Evolutionary conservation across 2,329 filamentous ascomycete species (phyloP).

Genomic region (Drechslera avenae): DNA sequence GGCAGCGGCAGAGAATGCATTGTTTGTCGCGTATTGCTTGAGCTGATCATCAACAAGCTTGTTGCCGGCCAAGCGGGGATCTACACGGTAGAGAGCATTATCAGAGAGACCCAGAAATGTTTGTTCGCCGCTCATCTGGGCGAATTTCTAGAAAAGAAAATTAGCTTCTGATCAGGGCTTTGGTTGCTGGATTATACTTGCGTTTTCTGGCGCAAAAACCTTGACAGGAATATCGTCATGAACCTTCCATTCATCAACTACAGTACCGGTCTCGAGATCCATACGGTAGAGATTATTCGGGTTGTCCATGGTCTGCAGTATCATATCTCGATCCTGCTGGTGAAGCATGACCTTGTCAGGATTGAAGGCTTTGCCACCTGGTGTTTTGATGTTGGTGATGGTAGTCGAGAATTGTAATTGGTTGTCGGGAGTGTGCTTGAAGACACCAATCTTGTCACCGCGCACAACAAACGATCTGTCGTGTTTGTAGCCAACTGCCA

Average conservation of each 20-base stretch:
- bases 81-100: slow-evolving; percentile 91
- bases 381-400: slow-evolving; percentile 93
- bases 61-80: slow-evolving; percentile 85
- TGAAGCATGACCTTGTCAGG: slow-evolving; percentile 98
- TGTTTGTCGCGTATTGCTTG: slow-evolving; percentile 96
- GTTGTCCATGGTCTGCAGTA: slow-evolving; percentile 80
- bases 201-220: slow-evolving; percentile 88
- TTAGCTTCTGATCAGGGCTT: slow-evolving; percentile 23
- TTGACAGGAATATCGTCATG: slow-evolving; percentile 94
- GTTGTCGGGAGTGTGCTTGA: slow-evolving; percentile 93
- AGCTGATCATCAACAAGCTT: slow-evolving; percentile 92
- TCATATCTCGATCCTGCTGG: slow-evolving; percentile 85
- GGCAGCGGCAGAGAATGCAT: slow-evolving; percentile 91
- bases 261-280: slow-evolving; percentile 97
- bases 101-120: slow-evolving; percentile 92
- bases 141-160: slow-evolving; percentile 73
- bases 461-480: slow-evolving; percentile 96
- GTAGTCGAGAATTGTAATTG: slow-evolving; percentile 95
- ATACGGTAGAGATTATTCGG: slow-evolving; percentile 94
- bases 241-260: slow-evolving; percentile 98
- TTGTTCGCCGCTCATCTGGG: slow-evolving; percentile 94
- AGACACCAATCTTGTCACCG: slow-evolving; percentile 97
- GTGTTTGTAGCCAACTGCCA: slow-evolving; percentile 96
- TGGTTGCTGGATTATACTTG: slow-evolving; percentile 42
- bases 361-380: slow-evolving; percentile 79